Evolutionary conservation across 108 stramenopile genomes (phyloP).

Genomic region (Epithemia pelagica): DNA sequence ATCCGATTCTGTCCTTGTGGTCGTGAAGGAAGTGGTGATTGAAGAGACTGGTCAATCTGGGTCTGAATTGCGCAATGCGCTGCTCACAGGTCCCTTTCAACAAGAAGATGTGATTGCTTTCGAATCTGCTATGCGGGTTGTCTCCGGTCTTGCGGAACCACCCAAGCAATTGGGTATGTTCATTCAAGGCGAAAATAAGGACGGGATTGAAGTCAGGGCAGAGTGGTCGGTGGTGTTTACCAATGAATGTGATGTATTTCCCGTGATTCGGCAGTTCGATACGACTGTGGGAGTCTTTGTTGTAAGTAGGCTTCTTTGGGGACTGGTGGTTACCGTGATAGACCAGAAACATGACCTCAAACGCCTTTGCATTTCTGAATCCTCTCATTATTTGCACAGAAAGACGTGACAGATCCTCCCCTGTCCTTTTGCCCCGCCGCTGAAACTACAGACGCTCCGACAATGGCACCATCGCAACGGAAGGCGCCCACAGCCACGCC

Average conservation of each 20-base stretch:
- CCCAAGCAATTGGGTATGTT: background rate
- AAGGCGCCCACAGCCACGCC: too few species aligned
- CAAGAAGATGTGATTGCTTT: background rate
- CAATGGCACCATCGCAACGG: too few species aligned
- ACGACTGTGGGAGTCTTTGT: background rate
- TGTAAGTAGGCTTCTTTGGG: too few species aligned
- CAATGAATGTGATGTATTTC: background rate
- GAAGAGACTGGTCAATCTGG: background rate
- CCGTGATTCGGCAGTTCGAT: background rate
- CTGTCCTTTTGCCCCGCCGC: too few species aligned
- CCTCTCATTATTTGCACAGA: too few species aligned
- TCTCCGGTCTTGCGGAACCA: background rate
- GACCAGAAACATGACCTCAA: too few species aligned
- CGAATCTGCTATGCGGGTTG: background rate
- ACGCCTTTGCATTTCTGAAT: too few species aligned
- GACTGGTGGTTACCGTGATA: too few species aligned
- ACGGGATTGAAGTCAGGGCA: background rate
- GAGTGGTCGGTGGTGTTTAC: background rate
- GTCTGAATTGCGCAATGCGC: background rate
- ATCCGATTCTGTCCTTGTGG: background rate
- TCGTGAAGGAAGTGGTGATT: background rate
- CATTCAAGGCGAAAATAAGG: background rate
- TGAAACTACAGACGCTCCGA: too few species aligned
- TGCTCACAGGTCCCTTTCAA: background rate
- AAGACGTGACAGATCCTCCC: too few species aligned